Evolutionary conservation across 1,139 yeast species (phyloP).

Genomic region (Kodamaea suecica): DNA sequence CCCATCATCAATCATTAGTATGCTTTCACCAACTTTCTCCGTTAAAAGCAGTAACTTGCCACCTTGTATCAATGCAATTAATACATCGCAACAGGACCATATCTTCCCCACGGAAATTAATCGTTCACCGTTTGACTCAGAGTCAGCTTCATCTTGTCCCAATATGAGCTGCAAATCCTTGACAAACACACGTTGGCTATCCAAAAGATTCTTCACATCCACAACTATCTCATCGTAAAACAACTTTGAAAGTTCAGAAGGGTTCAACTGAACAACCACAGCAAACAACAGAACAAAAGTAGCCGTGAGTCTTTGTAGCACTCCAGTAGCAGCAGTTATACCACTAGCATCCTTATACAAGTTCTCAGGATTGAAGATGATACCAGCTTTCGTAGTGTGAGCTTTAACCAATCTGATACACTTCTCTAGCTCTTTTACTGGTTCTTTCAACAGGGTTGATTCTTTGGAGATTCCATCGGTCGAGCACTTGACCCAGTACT

Average conservation of each 20-base stretch:
- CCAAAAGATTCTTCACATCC: constrained; percentile 29
- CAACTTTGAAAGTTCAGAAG: constrained; percentile 35
- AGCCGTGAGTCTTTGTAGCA: constrained; percentile 50
- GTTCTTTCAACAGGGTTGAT: background rate
- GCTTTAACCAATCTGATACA: constrained; percentile 63
- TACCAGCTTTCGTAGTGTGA: constrained; percentile 75
- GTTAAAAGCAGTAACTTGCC: constrained; percentile 55
- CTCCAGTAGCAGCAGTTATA: constrained; percentile 47
- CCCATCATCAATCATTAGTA: constrained; percentile 57
- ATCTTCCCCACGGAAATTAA: constrained; percentile 59
- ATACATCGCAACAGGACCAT: constrained; percentile 57
- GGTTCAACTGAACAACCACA: constrained; percentile 28
- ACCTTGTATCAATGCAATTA: constrained; percentile 35
- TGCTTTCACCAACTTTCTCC: constrained; percentile 42
- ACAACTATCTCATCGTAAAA: constrained; percentile 39
- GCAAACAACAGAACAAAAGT: constrained; percentile 45
- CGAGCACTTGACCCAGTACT: constrained; percentile 27
- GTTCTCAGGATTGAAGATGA: constrained; percentile 64
- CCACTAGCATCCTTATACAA: constrained; percentile 28
- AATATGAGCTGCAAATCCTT: constrained; percentile 30
- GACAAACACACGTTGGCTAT: constrained; percentile 19
- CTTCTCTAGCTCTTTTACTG: constrained; percentile 58
- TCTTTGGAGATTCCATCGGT: constrained; percentile 3
- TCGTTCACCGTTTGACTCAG: constrained; percentile 25
- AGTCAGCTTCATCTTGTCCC: constrained; percentile 8